phyloP scores from a whole-genome alignment of 2,329 filamentous ascomycete species.

The Botrytis squamosa region DNA sequence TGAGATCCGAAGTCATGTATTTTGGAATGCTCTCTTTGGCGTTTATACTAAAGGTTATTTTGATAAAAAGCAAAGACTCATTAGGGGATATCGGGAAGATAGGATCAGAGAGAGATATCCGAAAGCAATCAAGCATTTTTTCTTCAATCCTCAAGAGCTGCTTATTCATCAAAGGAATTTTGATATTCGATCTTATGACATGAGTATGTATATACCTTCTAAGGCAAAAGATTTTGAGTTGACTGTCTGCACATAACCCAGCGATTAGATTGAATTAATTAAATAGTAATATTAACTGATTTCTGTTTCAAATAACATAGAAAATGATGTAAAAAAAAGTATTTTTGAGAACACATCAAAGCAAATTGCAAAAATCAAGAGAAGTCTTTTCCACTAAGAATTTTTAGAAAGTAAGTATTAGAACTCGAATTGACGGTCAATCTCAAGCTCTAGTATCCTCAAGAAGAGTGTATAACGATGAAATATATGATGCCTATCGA shows the following conservation, averaged over 20 bases:
- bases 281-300: no score
- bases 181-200: not conserved
- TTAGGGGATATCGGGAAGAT: accelerated
- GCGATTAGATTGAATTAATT: no score
- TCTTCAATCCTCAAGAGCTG: not conserved
- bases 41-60: not conserved
- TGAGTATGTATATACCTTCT: not conserved
- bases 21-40: not conserved
- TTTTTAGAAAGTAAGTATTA: no score
- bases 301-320: no score
- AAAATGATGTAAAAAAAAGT: no score
- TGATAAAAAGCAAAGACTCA: not conserved
- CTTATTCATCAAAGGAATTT: accelerated
- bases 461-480: not conserved
- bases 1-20: not conserved
- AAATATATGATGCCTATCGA: not conserved
- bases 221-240: no score
- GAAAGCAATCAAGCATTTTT: not conserved
- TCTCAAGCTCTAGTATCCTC: not conserved
- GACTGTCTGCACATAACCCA: no score
- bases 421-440: no score
- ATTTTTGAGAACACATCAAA: no score
- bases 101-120: not conserved
- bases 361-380: no score
- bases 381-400: no score